These are phyloP conservation scores for Pestalotiopsis sp. DNA, from an alignment of 2,329 filamentous ascomycete genomes.

Conservation along the genomic window DNA sequence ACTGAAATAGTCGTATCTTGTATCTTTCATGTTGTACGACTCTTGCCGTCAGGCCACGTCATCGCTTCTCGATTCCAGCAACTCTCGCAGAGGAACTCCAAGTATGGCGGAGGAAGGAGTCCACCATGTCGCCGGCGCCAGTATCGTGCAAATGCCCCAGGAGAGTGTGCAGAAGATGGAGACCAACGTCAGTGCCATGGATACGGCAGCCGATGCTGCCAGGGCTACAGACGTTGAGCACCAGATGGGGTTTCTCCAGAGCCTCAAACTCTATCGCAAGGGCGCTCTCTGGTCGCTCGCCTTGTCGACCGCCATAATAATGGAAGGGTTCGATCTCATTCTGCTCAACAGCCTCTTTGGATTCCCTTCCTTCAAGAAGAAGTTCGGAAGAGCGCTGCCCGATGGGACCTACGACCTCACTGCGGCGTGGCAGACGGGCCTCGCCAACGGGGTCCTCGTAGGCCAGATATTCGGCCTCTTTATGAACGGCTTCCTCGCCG, in stretches of 20 bases:
- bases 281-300: slow-evolving; percentile 30
- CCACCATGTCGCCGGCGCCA: background rate
- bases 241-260: slow-evolving; percentile 27
- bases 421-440: slow-evolving; percentile 29
- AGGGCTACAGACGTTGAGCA: slow-evolving; percentile 31
- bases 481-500: slow-evolving; percentile 19
- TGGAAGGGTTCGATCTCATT: slow-evolving; percentile 33
- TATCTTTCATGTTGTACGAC: background rate
- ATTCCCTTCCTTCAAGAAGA: slow-evolving; percentile 30
- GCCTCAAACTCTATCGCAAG: slow-evolving; percentile 28
- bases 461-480: slow-evolving; percentile 5
- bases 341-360: slow-evolving; percentile 32
- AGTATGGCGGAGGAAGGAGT: background rate
- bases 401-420: slow-evolving; percentile 26
- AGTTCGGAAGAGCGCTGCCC: slow-evolving; percentile 25
- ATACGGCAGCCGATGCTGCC: background rate
- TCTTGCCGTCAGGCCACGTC: background rate
- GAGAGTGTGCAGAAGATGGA: background rate
- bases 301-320: slow-evolving; percentile 32
- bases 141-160: background rate
- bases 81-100: background rate
- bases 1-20: background rate
- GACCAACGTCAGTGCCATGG: background rate
- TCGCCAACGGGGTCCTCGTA: slow-evolving; percentile 20
- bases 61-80: background rate